These are phyloP conservation scores for Malus sieversii DNA, from an alignment of 306 rosid genomes.

Conservation along the genomic window DNA sequence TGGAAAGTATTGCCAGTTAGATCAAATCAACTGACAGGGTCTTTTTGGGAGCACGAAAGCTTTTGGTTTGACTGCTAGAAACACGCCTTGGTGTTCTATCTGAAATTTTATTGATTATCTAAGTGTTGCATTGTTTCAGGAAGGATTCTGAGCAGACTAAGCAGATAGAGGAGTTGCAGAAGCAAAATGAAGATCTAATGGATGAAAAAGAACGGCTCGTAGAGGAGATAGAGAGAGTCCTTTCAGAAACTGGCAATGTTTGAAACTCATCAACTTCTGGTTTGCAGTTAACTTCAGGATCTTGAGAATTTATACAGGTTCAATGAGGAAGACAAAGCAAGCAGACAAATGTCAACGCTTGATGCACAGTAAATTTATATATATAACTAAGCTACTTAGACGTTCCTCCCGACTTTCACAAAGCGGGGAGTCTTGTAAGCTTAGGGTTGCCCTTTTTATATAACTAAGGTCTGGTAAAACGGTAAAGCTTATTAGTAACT, in stretches of 20 bases:
- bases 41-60: not conserved
- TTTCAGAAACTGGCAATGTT: conserved; percentile 50
- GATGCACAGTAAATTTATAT: not conserved
- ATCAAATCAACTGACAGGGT: too few species aligned
- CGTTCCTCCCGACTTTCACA: too few species aligned
- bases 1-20: too few species aligned
- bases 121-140: conserved; percentile 35
- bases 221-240: conserved; percentile 76
- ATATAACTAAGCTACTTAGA: too few species aligned
- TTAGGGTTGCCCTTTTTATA: too few species aligned
- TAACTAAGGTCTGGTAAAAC: too few species aligned
- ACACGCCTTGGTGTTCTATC: not conserved
- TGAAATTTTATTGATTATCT: not conserved
- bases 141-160: conserved; percentile 97
- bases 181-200: conserved; percentile 71
- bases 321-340: not conserved
- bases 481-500: too few species aligned
- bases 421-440: too few species aligned
- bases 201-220: conserved; percentile 78
- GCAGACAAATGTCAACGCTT: not conserved
- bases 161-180: conserved; percentile 91
- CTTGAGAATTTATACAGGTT: not conserved
- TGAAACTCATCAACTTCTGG: conserved; percentile 2
- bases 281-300: not conserved
- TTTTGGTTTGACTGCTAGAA: not conserved